Percentiles rank a stretch among this genome's conserved stretches.
These are phyloP conservation scores for Vigna hirtella DNA, from an alignment of 306 rosid species.

Conservation along the genomic window DNA sequence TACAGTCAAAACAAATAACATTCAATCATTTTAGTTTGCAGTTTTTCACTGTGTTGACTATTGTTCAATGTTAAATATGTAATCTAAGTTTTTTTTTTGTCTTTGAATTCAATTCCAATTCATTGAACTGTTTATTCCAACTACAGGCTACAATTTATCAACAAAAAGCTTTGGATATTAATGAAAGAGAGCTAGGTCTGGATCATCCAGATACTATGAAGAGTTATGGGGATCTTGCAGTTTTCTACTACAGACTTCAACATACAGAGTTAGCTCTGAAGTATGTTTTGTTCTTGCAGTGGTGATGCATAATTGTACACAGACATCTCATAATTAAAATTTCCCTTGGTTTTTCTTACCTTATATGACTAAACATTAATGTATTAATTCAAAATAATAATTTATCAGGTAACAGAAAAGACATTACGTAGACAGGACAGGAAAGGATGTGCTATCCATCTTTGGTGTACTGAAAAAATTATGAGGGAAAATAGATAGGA, in stretches of 20 bases:
- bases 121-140: conserved; percentile 36
- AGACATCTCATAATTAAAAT: conserved; percentile 19
- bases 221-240: conserved; percentile 95
- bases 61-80: neutral
- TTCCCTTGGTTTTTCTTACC: neutral
- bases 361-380: neutral
- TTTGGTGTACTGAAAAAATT: neutral
- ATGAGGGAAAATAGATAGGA: neutral
- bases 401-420: conserved; percentile 4
- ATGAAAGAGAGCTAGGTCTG: conserved; percentile 89
- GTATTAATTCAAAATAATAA: neutral
- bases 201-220: conserved; percentile 97
- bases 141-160: conserved; percentile 91
- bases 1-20: neutral
- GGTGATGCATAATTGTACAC: conserved; percentile 14
- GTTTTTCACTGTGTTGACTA: conserved; percentile 6
- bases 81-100: neutral
- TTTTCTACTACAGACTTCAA: conserved; percentile 88
- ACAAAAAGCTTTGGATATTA: conserved; percentile 89
- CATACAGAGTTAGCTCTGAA: conserved; percentile 89
- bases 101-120: conserved; percentile 25
- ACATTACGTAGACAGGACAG: conserved; percentile 14
- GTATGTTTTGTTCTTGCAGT: conserved; percentile 57
- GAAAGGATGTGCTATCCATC: neutral
- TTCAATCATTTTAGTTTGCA: neutral